Evolutionary conservation across 495 filamentous ascomycete genomes (phyloP), one percentile per base, ranked within the genome.

Genomic region (Astrothelium macrocarpum): DNA sequence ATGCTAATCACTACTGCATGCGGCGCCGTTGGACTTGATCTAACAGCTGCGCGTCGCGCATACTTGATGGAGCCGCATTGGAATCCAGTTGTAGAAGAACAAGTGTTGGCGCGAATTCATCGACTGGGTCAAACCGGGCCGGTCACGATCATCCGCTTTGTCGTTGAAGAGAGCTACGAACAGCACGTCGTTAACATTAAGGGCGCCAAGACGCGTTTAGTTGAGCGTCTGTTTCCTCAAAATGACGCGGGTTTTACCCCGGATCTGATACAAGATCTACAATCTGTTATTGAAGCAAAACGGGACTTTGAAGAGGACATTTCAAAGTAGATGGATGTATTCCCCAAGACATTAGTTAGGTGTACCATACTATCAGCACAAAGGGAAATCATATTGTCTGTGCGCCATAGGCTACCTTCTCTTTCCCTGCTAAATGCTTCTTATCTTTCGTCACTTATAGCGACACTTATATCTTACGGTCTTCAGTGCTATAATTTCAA

Each of bases 1-100:
- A 66, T 69, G 39, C 58, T 66, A 14, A 60, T 69, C n/a, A 69
- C 61, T 18, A 60, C 66, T 16, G 42, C 61, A 20, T 69, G 64
- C 36, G 61, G 49, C 16, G 49, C 49, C 23, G 49, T 56, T 0
- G 49, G 49, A 20, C 49, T 56, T 4, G 74, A 72, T 1, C 64
- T 79, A 1, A 76, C 76, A 1, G 74, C 61, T 11, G 73, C 76
- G 2, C 75, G 73, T 2, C 68, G 72, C 29, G 77, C 75, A 0
- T 79, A 76, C 46, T 70, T 79, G 2, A 77, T 79, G n/a, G 64
- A 66, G 42, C 61, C 61, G 23, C 61, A 64, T 18, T 66, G 75
- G 76, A 78, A 77, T 25, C 76, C 76, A 7, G 77, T 71, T 0
- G 59, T 78, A 0, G 77, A 79, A 43, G 77, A 79, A 11, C 75